Percentiles rank a stretch among this genome's conserved stretches.
These are phyloP conservation scores for Pholiota conissans DNA, from an alignment of 768 basidiomycete species.

Conservation along the genomic window DNA sequence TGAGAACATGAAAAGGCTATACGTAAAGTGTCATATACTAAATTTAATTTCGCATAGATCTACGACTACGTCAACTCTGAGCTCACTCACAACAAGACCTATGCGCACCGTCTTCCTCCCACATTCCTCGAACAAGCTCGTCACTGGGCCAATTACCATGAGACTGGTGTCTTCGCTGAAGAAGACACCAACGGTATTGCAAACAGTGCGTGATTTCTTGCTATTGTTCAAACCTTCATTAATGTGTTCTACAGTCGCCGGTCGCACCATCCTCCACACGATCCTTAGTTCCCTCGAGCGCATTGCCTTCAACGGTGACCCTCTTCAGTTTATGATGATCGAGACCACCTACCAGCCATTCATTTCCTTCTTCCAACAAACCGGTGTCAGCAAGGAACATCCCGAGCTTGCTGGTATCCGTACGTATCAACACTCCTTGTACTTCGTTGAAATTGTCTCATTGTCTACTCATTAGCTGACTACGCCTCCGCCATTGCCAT, in stretches of 20 bases:
- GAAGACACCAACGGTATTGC: conserved; percentile 63
- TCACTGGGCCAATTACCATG: conserved; percentile 77
- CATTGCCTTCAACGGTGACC: conserved; percentile 78
- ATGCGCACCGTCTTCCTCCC: conserved; percentile 79
- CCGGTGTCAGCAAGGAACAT: conserved; percentile 56
- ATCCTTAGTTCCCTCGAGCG: conserved; percentile 72
- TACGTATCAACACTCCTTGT: conserved; percentile 36
- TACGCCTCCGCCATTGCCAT: conserved; percentile 74
- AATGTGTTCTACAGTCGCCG: conserved; percentile 58
- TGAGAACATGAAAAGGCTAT: conserved; percentile 31
- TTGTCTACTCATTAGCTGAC: conserved; percentile 52
- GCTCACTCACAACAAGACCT: conserved; percentile 80
- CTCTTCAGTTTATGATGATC: conserved; percentile 75
- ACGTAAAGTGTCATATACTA: conserved; percentile 7
- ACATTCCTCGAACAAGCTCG: conserved; percentile 73
- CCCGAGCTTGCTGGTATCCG: conserved; percentile 66
- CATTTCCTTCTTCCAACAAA: conserved; percentile 83
- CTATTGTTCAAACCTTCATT: background rate
- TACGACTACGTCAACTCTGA: conserved; percentile 79
- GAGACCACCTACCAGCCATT: conserved; percentile 89
- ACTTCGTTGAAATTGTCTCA: background rate
- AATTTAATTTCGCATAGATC: conserved; percentile 40
- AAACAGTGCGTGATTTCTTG: conserved; percentile 57
- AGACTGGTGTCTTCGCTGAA: conserved; percentile 72
- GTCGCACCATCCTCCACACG: conserved; percentile 74